A percentile compares a stretch with the other conserved stretches of the same genome.
Evolutionary conservation across 2,329 filamentous ascomycete genomes (phyloP).

Genomic region (Ophiocordyceps camponoti-floridani): DNA sequence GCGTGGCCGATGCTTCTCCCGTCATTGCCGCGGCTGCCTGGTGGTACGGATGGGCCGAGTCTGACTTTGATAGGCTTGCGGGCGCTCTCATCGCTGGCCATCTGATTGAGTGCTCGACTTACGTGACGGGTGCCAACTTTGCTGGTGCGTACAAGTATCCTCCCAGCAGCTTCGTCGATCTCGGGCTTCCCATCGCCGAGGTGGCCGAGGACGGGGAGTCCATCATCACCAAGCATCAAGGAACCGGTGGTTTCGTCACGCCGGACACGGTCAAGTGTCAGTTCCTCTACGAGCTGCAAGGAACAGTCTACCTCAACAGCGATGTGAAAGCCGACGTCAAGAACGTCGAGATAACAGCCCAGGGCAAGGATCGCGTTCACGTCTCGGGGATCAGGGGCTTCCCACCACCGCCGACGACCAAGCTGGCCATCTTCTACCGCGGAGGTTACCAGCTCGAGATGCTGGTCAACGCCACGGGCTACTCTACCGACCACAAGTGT

Average conservation of each 20-base stretch:
- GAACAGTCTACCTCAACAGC: conserved; percentile 26
- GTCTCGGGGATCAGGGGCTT: conserved; percentile 21
- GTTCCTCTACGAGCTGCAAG: conserved; percentile 30
- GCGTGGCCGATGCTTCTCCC: conserved; percentile 24
- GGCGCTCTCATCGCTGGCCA: conserved; percentile 26
- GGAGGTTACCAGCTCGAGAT: conserved; percentile 28
- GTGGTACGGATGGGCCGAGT: conserved; percentile 29
- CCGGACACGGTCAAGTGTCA: conserved; percentile 22
- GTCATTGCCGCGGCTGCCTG: conserved; percentile 33
- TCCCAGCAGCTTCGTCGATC: conserved; percentile 9
- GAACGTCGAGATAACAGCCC: conserved; percentile 16
- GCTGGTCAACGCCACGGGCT: conserved; percentile 26
- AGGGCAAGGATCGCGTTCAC: conserved; percentile 16
- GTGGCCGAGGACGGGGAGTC: conserved; percentile 24
- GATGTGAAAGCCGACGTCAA: conserved; percentile 25
- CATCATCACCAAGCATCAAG: conserved; percentile 28
- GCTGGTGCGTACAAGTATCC: conserved; percentile 17
- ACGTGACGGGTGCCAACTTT: conserved; percentile 33
- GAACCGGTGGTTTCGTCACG: conserved; percentile 21
- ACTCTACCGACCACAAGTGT: conserved; percentile 28
- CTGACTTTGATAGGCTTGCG: conserved; percentile 26
- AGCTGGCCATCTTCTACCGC: conserved; percentile 29
- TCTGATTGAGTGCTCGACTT: conserved; percentile 31
- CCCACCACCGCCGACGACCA: conserved; percentile 30
- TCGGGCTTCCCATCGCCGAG: conserved; percentile 31